Base-by-base conservation (phyloP, 2,329 filamentous ascomycete genomes). In the Diplocarpon rosae region DNA sequence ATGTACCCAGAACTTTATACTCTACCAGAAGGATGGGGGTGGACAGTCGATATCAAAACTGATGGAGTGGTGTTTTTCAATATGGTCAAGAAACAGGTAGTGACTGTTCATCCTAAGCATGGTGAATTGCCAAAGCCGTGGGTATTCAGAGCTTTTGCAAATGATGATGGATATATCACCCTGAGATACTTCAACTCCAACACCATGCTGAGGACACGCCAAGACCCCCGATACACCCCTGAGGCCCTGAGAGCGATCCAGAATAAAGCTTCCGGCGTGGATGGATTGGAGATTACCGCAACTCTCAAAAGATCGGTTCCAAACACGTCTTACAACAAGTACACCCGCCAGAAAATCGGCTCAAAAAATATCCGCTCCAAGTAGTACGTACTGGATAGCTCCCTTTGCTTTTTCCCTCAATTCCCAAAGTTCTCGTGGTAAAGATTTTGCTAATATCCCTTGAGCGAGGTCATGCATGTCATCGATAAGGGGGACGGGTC, bases 401-500 rank as follows among this genome's bases (percentile, higher is more conserved):
- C 7, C 7, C 7, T 7, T 24, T 24, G 3, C 7, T 24, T 7
- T 24, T 24, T 24, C 20, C 4, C 3, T 24, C 20, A 3, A 7
- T 4, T 24, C 20, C 20, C 20, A 3, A 7, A 7, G 7, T 24
- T 7, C 7, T 24, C 20, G 20, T 24, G 20, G 7, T 7, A 3
- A 7, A 7, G 20, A 4, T 4, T 7, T 24, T 24, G 20, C 20
- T 24, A 7, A 24, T 7, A 3, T 24, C 3, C 20, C 7, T 24
- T 7, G 20, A 24, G 20, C 15, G 48, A 56, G 12, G 50, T 54
- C 9, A 45, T 58, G 7, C 46, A 59, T 14, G 40, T 47, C 11
- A 53, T 59, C 20, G 58, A 59, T 40, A 11, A 29, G 5, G 55
- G 52, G 1, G 43, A 51, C 13, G 56, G 54, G 10, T 40, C 9